These are phyloP conservation scores for Prunus davidiana DNA, from an alignment of 306 rosid species.

Conservation along the genomic window DNA sequence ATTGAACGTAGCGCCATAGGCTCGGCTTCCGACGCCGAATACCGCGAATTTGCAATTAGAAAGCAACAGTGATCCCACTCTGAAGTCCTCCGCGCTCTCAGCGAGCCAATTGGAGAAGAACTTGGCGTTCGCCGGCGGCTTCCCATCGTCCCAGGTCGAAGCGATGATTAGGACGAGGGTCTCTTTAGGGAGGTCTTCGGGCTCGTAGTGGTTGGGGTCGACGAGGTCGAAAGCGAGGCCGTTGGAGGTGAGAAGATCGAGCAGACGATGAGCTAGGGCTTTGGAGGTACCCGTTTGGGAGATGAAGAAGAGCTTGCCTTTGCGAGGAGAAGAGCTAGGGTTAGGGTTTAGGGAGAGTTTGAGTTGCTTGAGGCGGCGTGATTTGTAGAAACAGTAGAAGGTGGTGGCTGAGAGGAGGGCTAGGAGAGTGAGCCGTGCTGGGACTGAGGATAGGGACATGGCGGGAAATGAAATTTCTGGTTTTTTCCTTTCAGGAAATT, in stretches of 20 bases:
- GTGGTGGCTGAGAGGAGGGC: constrained; percentile 89
- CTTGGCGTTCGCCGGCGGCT: constrained; percentile 48
- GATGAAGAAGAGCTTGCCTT: constrained; percentile 58
- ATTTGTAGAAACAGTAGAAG: constrained; percentile 71
- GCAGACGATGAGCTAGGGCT: constrained; percentile 75
- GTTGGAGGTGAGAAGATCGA: constrained; percentile 43
- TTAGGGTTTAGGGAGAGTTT: constrained; percentile 38
- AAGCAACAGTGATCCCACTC: constrained; percentile 79
- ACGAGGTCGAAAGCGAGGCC: constrained; percentile 54
- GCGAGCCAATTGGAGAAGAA: constrained; percentile 85
- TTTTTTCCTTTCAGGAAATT: background rate
- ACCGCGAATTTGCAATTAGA: constrained; percentile 58
- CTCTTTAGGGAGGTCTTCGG: constrained; percentile 84
- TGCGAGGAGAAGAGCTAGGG: constrained; percentile 15
- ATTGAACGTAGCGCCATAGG: constrained; percentile 61
- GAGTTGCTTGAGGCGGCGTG: constrained; percentile 66
- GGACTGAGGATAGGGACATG: constrained; percentile 60
- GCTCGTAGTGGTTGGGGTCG: constrained; percentile 65
- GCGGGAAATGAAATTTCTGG: constrained; percentile 9
- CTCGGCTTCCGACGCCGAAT: constrained; percentile 86
- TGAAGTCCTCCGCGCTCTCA: constrained; percentile 73
- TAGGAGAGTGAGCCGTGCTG: constrained; percentile 69
- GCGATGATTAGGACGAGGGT: constrained; percentile 57
- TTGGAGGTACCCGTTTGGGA: constrained; percentile 80
- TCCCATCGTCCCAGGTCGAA: constrained; percentile 91